A percentile compares a stretch with the other conserved stretches of the same genome.
These are phyloP conservation scores for Sugiyamaella chiloensis DNA, from an alignment of 805 yeast species.

Conservation along the genomic window DNA sequence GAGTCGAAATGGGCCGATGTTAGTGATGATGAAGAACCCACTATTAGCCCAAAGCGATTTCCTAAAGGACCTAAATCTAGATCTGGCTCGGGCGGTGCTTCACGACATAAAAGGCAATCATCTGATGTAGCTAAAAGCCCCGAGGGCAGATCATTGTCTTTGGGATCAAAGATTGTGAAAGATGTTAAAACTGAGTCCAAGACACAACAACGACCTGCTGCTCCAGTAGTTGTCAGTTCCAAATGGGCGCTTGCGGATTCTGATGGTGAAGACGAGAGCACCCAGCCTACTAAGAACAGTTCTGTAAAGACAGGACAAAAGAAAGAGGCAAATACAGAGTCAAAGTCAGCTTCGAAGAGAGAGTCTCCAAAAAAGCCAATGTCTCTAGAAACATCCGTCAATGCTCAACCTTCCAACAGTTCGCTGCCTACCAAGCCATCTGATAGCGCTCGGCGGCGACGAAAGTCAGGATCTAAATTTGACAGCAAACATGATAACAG, in stretches of 20 bases:
- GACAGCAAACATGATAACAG: neutral
- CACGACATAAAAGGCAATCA: no score
- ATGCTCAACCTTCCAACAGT: no score
- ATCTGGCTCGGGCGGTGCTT: no score
- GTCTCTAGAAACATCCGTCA: neutral
- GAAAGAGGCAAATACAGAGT: no score
- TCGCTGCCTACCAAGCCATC: neutral
- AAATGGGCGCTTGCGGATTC: neutral
- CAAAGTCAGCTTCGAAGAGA: neutral
- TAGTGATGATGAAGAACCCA: neutral
- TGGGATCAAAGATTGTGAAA: neutral
- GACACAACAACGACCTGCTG: neutral
- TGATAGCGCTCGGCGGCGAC: neutral
- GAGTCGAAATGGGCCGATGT: constrained; percentile 1
- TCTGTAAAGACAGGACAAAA: neutral
- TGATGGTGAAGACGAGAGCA: neutral
- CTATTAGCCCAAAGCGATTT: neutral
- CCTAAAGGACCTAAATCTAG: neutral
- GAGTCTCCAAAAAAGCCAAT: neutral
- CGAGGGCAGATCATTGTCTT: no score
- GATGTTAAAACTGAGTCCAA: neutral
- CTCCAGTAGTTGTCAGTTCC: neutral
- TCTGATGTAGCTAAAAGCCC: neutral
- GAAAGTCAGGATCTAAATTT: neutral
- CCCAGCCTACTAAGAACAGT: neutral